Base-by-base conservation (phyloP, 2,329 filamentous ascomycete species). In the Lithohypha guttulata region DNA sequence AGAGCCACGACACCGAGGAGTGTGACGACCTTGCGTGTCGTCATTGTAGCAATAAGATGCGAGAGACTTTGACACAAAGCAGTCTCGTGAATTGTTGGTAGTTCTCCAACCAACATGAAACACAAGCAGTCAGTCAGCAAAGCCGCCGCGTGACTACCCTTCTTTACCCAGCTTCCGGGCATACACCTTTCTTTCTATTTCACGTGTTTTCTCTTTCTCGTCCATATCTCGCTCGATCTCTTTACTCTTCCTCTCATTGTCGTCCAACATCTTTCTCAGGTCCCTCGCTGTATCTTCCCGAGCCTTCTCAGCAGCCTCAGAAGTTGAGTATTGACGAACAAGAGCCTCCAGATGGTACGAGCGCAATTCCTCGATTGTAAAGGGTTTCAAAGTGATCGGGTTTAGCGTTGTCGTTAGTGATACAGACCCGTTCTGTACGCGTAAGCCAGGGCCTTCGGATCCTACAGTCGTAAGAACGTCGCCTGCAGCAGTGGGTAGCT, bases 141-240 rank as follows among this genome's bases (percentile, higher is more conserved):
- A n/a, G n/a, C n/a, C 7, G 23, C 23, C 8, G 23, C 23, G 8
- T 25, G 26, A 5, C 17, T 30, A 37, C 15, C 36, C 36, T 14
- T 39, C 36, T 13, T 32, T 31, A 7, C 40, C 49, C 34, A 51
- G 27, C 31, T 48, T 50, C 42, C 48, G 47, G 22, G 41, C 23
- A 40, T 47, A 50, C 28, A 51, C 45, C 32, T 49, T 50, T 39
- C 49, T 36, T 44, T 51, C 49, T 4, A 50, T 48, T 43, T 51
- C 49, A 8, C 49, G 36, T 9, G 45, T 50, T 38, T 51, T 51
- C 33, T 50, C 49, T 31, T 50, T 51, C 33, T 50, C 49, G 13
- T 49, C 46, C 41, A 50, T 49, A 26, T 51, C 49, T 21, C 44
- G 28, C 22, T 50, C 46, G 27, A 50, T 46, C 35, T 50, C 30